Conservation (phyloP, 345 rosid genomes). For the Lepidium africanum region DNA sequence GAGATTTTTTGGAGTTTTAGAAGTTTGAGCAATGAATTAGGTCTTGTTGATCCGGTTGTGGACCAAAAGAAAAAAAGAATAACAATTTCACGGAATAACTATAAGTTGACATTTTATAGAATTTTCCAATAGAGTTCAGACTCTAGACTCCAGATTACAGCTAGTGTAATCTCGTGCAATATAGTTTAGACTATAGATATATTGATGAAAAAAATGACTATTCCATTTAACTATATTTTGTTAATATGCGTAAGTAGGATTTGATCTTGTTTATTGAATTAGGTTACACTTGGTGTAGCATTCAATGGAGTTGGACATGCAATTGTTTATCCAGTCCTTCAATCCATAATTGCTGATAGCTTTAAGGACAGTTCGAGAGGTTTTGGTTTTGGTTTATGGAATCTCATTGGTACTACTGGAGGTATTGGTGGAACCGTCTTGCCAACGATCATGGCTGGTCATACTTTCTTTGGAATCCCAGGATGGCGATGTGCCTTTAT, state of each 20-base stretch:
- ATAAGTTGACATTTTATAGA: too few relatives aligned
- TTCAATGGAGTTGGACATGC: constrained; percentile 83
- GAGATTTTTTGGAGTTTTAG: too few relatives aligned
- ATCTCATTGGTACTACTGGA: constrained; percentile 68
- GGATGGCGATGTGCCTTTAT: constrained; percentile 94
- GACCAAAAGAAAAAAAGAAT: too few relatives aligned
- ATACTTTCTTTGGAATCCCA: constrained; percentile 42
- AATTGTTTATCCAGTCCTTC: constrained; percentile 87
- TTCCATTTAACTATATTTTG: too few relatives aligned
- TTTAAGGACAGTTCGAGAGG: constrained; percentile 73
- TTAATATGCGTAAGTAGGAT: not conserved
- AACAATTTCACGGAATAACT: too few relatives aligned
- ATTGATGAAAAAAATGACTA: too few relatives aligned
- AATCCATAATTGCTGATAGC: constrained; percentile 90
- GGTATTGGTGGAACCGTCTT: constrained; percentile 85
- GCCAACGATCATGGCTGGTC: constrained; percentile 89
- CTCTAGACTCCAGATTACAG: too few relatives aligned
- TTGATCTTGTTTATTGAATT: not conserved
- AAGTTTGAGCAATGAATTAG: too few relatives aligned
- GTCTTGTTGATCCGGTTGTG: too few relatives aligned
- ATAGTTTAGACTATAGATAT: too few relatives aligned
- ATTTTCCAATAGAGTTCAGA: too few relatives aligned
- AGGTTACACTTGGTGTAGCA: constrained; percentile 76
- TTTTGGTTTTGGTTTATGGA: constrained; percentile 74
- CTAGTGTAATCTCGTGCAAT: too few relatives aligned